Conservation (phyloP, 2,329 filamentous ascomycete genomes). For the Colletotrichum orbiculare region DNA sequence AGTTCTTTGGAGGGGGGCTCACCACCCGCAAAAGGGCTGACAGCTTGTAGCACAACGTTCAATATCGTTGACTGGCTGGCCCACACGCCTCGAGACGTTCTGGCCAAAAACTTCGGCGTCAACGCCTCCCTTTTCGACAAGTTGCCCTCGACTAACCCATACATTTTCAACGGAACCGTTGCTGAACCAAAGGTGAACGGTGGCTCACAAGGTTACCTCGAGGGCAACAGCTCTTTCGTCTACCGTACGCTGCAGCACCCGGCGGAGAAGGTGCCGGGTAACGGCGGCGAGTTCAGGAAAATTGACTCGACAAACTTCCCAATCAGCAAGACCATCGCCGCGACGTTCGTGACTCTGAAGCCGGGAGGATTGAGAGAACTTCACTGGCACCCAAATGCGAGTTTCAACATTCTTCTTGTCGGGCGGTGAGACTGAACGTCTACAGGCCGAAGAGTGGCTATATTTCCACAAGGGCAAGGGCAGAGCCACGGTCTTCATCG, state of each 20-base stretch:
- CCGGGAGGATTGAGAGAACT: constrained; percentile 73
- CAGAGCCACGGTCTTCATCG: constrained; percentile 73
- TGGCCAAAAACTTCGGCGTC: constrained; percentile 77
- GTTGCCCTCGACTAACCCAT: constrained; percentile 67
- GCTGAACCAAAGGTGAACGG: constrained; percentile 58
- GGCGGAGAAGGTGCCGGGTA: constrained; percentile 67
- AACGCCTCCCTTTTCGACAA: constrained; percentile 68
- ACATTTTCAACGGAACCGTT: constrained; percentile 69
- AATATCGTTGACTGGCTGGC: constrained; percentile 77
- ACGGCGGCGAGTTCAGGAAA: constrained; percentile 71
- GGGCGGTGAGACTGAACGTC: neutral
- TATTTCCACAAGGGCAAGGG: constrained; percentile 74
- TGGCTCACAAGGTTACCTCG: constrained; percentile 48
- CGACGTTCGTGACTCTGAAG: constrained; percentile 71
- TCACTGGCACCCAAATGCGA: constrained; percentile 74
- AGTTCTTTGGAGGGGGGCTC: no score
- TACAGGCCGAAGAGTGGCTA: constrained; percentile 74
- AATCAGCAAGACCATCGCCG: constrained; percentile 72
- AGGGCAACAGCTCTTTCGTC: constrained; percentile 70
- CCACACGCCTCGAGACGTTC: constrained; percentile 70
- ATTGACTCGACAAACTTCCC: constrained; percentile 77
- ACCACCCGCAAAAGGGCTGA: neutral
- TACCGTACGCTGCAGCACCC: constrained; percentile 68
- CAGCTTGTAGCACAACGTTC: constrained; percentile 70
- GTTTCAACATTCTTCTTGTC: constrained; percentile 49